phyloP scores from a whole-genome alignment of 345 rosid species.

The Salix purpurea region DNA sequence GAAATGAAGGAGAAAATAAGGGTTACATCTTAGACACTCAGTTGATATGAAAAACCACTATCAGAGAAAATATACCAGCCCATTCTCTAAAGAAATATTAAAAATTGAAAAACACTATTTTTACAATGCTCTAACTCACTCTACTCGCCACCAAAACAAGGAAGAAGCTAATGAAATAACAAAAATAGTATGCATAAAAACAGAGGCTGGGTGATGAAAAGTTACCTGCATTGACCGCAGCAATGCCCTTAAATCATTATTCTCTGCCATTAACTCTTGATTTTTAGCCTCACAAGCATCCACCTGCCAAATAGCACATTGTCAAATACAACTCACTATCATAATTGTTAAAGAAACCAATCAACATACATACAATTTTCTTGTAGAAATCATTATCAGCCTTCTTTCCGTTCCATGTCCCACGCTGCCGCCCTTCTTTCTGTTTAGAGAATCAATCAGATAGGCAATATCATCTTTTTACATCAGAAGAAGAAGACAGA shows the following conservation, averaged over 20 bases:
- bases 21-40: too few relatives aligned
- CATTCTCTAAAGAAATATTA: too few relatives aligned
- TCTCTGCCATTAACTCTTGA: conserved; percentile 87
- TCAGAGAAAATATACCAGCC: too few relatives aligned
- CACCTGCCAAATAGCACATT: conserved; percentile 44
- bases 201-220: conserved; percentile 2
- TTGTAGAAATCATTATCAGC: conserved; percentile 89
- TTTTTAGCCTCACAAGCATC: conserved; percentile 93
- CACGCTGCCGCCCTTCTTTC: conserved; percentile 99
- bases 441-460: conserved; percentile 26
- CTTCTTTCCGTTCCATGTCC: conserved; percentile 99
- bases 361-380: conserved; percentile 60
- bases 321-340: conserved; percentile 2
- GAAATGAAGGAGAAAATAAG: too few relatives aligned
- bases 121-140: too few relatives aligned
- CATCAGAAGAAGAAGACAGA: background rate
- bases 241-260: conserved; percentile 79
- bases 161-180: background rate
- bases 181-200: background rate
- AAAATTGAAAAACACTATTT: too few relatives aligned
- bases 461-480: background rate
- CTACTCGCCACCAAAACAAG: too few relatives aligned
- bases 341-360: conserved; percentile 8
- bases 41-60: too few relatives aligned
- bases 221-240: conserved; percentile 87